Evolutionary conservation across 2,329 filamentous ascomycete genomes (phyloP).

Genomic region (Verticillium dahliae): DNA sequence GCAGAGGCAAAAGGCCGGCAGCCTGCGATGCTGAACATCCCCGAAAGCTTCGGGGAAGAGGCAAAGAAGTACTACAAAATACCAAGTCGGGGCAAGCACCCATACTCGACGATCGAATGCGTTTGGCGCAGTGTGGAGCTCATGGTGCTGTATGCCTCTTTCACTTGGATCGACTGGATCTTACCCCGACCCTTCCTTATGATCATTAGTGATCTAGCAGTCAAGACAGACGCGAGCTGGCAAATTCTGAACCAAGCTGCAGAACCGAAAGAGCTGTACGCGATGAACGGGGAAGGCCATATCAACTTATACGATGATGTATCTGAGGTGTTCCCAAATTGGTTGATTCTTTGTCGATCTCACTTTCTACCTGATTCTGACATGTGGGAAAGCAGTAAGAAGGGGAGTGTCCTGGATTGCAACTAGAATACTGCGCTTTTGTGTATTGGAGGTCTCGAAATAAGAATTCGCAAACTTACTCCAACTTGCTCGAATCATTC

Average conservation of each 20-base stretch:
- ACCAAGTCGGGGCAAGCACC: background rate
- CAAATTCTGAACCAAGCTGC: background rate
- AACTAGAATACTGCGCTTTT: too few species aligned
- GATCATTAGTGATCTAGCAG: background rate
- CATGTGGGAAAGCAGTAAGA: too few species aligned
- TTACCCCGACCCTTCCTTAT: background rate
- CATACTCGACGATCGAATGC: background rate
- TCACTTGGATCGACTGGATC: background rate
- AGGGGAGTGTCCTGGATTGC: too few species aligned
- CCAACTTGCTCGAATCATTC: background rate
- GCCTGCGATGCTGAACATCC: background rate
- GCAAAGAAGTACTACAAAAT: background rate
- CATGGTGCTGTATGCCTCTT: background rate
- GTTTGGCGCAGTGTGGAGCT: background rate
- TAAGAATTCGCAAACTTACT: too few species aligned
- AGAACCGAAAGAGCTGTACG: background rate
- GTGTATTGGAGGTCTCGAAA: too few species aligned
- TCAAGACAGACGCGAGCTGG: background rate
- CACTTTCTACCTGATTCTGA: too few species aligned
- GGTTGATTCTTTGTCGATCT: background rate
- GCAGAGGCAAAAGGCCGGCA: background rate
- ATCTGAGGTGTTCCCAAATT: background rate
- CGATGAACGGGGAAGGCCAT: background rate
- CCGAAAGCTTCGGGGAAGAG: background rate
- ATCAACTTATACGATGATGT: background rate